Evolutionary conservation across 257 asterid species (phyloP).

Genomic region (Solanum microdontum): DNA sequence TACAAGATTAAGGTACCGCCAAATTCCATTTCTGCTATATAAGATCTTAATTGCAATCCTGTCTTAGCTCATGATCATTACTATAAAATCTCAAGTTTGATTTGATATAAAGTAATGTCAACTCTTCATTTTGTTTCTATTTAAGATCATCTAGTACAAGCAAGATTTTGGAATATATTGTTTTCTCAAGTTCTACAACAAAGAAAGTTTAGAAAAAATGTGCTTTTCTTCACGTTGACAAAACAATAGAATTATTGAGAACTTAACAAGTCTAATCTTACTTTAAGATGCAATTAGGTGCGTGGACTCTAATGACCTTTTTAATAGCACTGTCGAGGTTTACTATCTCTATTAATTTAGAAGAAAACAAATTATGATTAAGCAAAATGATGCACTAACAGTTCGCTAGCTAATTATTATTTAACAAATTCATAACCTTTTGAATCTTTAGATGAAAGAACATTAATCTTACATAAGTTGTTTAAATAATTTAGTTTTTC

Average conservation of each 20-base stretch:
- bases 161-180: neutral
- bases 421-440: no score
- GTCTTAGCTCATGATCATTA: neutral
- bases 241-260: neutral
- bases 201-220: neutral
- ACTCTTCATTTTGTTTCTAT: neutral
- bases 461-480: neutral
- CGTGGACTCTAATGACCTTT: neutral
- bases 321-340: neutral
- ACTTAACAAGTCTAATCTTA: neutral
- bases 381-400: neutral
- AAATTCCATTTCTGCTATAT: neutral
- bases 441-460: neutral
- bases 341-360: neutral
- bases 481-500: neutral
- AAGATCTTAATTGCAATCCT: neutral
- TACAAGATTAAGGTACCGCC: neutral
- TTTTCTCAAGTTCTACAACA: neutral
- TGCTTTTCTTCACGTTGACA: neutral
- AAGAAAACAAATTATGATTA: neutral
- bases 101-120: neutral
- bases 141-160: neutral
- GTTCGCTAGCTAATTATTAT: neutral
- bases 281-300: neutral
- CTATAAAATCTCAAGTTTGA: neutral